Conservation (phyloP, 208 protist species). For the Zelonia costaricensis region DNA sequence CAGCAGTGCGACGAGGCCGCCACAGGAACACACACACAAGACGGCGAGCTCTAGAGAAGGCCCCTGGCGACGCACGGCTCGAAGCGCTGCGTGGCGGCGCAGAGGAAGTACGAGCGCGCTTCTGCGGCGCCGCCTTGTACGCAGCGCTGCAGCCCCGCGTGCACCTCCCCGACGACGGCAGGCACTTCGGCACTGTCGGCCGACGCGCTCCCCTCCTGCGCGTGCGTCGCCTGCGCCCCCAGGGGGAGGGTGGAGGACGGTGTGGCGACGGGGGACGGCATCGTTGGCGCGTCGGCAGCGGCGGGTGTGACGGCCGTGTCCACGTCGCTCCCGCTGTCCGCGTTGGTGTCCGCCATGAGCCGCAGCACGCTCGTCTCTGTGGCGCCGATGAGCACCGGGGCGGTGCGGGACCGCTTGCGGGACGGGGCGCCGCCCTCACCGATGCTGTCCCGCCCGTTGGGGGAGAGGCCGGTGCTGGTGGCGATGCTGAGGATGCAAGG, state of each 20-base stretch:
- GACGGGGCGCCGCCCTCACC: neutral
- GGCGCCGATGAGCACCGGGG: conserved; percentile 14
- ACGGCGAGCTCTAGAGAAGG: conserved; percentile 25
- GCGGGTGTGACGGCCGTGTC: neutral
- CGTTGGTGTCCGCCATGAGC: conserved; percentile 17
- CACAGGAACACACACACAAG: too few species aligned
- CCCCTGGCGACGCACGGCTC: conserved; percentile 44
- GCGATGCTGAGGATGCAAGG: neutral
- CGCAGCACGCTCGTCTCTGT: conserved; percentile 29
- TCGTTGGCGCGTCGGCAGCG: neutral
- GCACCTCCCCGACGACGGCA: neutral
- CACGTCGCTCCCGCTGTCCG: neutral
- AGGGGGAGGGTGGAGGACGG: conserved; percentile 8
- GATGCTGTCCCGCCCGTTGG: neutral
- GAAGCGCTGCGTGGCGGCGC: conserved; percentile 40
- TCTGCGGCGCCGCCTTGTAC: conserved; percentile 22
- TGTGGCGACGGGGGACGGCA: neutral
- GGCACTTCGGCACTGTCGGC: too few species aligned
- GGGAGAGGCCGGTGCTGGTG: too few species aligned
- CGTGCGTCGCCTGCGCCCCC: neutral
- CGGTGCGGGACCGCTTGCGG: conserved; percentile 1
- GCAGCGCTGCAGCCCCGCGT: conserved; percentile 15
- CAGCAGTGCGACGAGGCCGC: too few species aligned
- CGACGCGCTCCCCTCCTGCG: too few species aligned
- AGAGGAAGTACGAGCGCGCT: conserved; percentile 60